Percentiles rank a stretch among this genome's conserved stretches.
These are phyloP conservation scores for Fusarium protoensiforme DNA, from an alignment of 2,329 filamentous ascomycete species.

Conservation along the genomic window DNA sequence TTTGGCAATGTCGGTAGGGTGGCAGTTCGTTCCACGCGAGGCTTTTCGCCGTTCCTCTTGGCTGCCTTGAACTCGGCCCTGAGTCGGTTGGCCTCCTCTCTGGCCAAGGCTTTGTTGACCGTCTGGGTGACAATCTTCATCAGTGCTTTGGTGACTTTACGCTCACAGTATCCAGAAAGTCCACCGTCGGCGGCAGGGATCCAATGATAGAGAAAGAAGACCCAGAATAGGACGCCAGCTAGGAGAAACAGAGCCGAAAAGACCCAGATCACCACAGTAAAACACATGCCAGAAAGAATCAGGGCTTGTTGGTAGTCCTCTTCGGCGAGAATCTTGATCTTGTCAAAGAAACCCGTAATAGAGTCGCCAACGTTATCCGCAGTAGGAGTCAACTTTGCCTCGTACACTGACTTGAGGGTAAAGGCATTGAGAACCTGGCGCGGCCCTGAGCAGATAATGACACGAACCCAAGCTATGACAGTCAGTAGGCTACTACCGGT, in stretches of 20 bases:
- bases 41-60: slow-evolving; percentile 64
- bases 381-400: slow-evolving; percentile 73
- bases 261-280: slow-evolving; percentile 90
- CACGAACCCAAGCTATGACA: slow-evolving; percentile 80
- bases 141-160: slow-evolving; percentile 89
- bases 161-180: slow-evolving; percentile 85
- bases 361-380: slow-evolving; percentile 67
- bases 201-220: slow-evolving; percentile 92
- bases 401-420: slow-evolving; percentile 87
- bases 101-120: slow-evolving; percentile 87
- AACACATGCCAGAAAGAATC: slow-evolving; percentile 90
- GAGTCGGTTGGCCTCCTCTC: slow-evolving; percentile 73
- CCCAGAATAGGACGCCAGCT: slow-evolving; percentile 80
- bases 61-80: slow-evolving; percentile 63
- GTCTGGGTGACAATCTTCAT: slow-evolving; percentile 86
- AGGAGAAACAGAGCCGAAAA: slow-evolving; percentile 81
- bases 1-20: slow-evolving; percentile 72
- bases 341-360: slow-evolving; percentile 83
- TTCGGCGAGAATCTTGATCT: slow-evolving; percentile 78
- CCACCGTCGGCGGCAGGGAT: slow-evolving; percentile 85
- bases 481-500: slow-evolving; percentile 19
- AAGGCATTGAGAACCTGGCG: slow-evolving; percentile 91
- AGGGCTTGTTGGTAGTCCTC: slow-evolving; percentile 82
- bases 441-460: slow-evolving; percentile 90
- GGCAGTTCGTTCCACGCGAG: slow-evolving; percentile 65